Base-by-base conservation (phyloP, 805 yeast species). In the Candida germanica region DNA sequence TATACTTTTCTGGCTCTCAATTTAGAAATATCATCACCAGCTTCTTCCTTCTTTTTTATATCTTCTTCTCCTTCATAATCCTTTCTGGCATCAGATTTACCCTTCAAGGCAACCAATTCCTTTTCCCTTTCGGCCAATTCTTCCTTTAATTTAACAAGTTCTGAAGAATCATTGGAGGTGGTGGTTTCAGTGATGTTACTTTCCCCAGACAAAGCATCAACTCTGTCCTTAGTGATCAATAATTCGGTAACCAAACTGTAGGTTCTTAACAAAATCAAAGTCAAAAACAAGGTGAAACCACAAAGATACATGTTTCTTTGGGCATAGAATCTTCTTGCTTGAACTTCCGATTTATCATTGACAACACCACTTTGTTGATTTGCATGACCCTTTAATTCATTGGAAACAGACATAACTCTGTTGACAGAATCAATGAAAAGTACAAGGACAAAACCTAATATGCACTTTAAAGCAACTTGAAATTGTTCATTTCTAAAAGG, bases 301-400 rank as follows among this genome's bases (percentile, higher is more conserved):
- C 96, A 87, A 33, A 93, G 72, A 53, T 93, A 93, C 82, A 88
- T 79, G 70, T 93, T 93, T 67, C 99, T 80, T 67, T 93, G 98
- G 14, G 97, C 87, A 56, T 89, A 89, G 63, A 93, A 93, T 54
- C 88, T 77, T 61, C 96, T 78, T 15, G 96, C 93, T 60, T 84
- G 88, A 38, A 85, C 71, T 54, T 93, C 98, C 14, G 87, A 66
- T 40, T 96, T 73, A 50, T 85, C 91, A 41, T 66, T 67, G 33
- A 68, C 35, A 16, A 64, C 41, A 3, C 58, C 58, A 26, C 48
- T 47, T 14, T 39, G 43, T 9, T 36, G 40, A 5, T 50, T 41
- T 8, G 50, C 49, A 2, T 46, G 27, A 6, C 51, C 49, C 26
- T 65, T 58, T 53, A 83, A 65, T 53, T 86, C 95, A 31, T 71